Base-by-base conservation (phyloP, 2,329 filamentous ascomycete genomes). In the Apiospora rasikravindrae region DNA sequence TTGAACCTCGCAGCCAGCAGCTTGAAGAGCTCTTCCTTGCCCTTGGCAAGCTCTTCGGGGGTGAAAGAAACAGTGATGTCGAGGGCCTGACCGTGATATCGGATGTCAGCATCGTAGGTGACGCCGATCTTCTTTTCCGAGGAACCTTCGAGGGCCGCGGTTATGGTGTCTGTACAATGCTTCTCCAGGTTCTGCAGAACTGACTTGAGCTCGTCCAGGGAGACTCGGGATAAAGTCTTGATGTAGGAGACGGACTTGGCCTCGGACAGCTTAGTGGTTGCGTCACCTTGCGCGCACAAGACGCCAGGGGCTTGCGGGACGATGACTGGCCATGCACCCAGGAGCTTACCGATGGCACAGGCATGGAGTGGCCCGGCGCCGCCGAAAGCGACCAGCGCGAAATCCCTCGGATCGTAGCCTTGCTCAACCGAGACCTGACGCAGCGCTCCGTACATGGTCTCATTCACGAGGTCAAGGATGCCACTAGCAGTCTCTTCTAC, bases 241-340 rank as follows among this genome's bases (percentile, higher is more conserved):
- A 87, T 86, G 69, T 84, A 87, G 0, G 85, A 85, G 70, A 79
- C 78, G 2, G 84, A 86, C 70, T 85, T 80, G 57, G 85, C 83
- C 68, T 86, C 84, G 53, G 83, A 83, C 75, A 87, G 82, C 73
- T 85, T 85, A 0, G 86, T 87, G 0, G 84, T 86, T 3, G 83
- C 84, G 78, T 88, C 86, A 0, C 86, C 86, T 71, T 85, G 83
- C 2, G 86, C 86, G 73, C 86, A 88, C 0, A 87, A 78, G 13
- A 86, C 84, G 29, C 86, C 86, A 5, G 86, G 86, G 1, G 84
- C 84, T 1, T 84, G 85, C 14, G 86, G 86, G 2, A 88, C 79
- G n/a, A 87, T 86, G n/a, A 88, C 85, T 5, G 86, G 86, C 83
- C 84, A 87, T 2, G 85, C 84, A 0, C 84, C 84, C 6, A 88